These are phyloP conservation scores for Vicia sativa DNA, from an alignment of 306 rosid genomes.

Conservation along the genomic window DNA sequence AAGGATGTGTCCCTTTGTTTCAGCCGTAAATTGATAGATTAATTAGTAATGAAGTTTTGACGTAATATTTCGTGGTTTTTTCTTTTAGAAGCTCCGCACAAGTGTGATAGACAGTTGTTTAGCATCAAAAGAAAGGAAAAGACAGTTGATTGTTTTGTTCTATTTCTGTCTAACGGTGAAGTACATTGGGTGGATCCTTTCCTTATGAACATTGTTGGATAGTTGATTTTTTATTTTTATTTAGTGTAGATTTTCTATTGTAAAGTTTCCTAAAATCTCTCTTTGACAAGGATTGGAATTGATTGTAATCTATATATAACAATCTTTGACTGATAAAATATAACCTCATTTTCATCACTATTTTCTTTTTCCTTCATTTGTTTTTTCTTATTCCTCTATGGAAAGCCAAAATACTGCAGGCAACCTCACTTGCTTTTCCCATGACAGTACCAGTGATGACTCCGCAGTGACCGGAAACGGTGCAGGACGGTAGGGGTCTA, in stretches of 20 bases:
- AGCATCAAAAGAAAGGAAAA: background rate
- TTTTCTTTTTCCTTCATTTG: too few relatives aligned
- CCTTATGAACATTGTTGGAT: too few relatives aligned
- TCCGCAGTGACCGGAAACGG: background rate
- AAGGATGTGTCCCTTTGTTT: constrained; percentile 10
- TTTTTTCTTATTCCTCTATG: background rate
- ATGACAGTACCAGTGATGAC: background rate
- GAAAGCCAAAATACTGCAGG: constrained; percentile 1
- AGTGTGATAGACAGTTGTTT: background rate
- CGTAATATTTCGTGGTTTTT: background rate
- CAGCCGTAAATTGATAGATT: background rate
- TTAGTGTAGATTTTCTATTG: too few relatives aligned
- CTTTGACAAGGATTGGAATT: background rate
- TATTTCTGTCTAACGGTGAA: background rate
- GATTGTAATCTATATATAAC: background rate
- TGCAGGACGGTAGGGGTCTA: background rate
- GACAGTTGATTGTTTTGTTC: background rate
- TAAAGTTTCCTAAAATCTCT: background rate
- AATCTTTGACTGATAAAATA: background rate
- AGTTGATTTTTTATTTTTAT: too few relatives aligned
- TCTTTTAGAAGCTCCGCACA: background rate
- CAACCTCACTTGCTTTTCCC: background rate
- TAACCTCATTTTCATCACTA: too few relatives aligned
- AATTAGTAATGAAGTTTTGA: background rate
- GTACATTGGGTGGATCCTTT: background rate